Conservation (phyloP, 148 eudicot species). For the Persicaria tinctoria region DNA sequence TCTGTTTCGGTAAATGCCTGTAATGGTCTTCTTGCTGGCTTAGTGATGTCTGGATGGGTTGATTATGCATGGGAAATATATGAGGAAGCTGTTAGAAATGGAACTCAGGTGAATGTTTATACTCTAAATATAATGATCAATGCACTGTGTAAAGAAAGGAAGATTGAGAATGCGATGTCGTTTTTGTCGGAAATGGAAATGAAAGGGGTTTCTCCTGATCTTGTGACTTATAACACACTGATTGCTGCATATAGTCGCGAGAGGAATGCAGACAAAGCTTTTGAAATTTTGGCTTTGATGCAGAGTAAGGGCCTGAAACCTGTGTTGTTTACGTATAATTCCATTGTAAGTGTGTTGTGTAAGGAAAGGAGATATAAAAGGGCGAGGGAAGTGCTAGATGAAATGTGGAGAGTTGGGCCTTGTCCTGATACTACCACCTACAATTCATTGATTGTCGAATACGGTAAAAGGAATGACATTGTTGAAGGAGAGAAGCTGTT, state of each 20-base stretch:
- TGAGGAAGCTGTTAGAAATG: conserved; percentile 30
- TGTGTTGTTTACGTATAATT: conserved; percentile 46
- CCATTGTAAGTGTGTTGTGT: conserved; percentile 59
- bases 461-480: conserved; percentile 36
- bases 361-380: conserved; percentile 35
- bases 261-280: conserved; percentile 52
- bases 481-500: conserved; percentile 41
- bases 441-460: conserved; percentile 54
- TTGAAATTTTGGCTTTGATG: conserved; percentile 49
- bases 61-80: conserved; percentile 68
- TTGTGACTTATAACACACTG: conserved; percentile 72
- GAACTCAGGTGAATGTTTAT: conserved; percentile 43
- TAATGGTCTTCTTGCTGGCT: conserved; percentile 78
- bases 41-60: conserved; percentile 77
- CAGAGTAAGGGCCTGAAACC: conserved; percentile 45
- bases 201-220: conserved; percentile 58
- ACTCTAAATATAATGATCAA: conserved; percentile 82
- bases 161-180: conserved; percentile 27
- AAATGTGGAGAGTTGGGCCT: conserved; percentile 54
- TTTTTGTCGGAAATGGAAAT: conserved; percentile 56
- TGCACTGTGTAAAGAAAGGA: conserved; percentile 66
- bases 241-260: conserved; percentile 50
- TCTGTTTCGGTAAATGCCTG: conserved; percentile 65
- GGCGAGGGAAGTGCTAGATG: conserved; percentile 50
- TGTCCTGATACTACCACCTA: conserved; percentile 58